Evolutionary conservation across 192 early-diverging fungal species (phyloP).

Genomic region (Phlyctochytrium planicorne): DNA sequence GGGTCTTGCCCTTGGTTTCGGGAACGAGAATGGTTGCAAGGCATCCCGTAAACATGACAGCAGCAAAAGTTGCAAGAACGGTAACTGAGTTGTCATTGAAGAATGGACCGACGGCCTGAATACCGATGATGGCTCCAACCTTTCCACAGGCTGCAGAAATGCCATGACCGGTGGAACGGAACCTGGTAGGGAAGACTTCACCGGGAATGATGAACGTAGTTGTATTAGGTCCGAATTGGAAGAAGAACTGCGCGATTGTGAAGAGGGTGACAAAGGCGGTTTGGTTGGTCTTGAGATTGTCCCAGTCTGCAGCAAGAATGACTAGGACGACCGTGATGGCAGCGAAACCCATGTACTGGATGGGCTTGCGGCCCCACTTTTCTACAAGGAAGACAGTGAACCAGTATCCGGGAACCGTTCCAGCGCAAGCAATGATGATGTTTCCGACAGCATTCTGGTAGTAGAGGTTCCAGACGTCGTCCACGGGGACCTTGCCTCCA

Average conservation of each 20-base stretch:
- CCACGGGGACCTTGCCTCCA: constrained; percentile 43
- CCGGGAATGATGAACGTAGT: constrained; percentile 83
- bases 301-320: constrained; percentile 36
- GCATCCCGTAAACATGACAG: constrained; percentile 58
- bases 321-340: constrained; percentile 75
- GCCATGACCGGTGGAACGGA: constrained; percentile 76
- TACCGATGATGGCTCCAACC: constrained; percentile 69
- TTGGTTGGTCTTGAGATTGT: constrained; percentile 13
- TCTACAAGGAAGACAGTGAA: constrained; percentile 89
- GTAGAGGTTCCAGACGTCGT: constrained; percentile 44
- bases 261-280: constrained; percentile 47
- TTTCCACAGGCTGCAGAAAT: constrained; percentile 77
- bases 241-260: constrained; percentile 60
- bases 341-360: constrained; percentile 88
- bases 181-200: constrained; percentile 70
- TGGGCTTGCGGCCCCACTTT: constrained; percentile 83
- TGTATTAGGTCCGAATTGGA: constrained; percentile 94
- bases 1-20: constrained; percentile 72
- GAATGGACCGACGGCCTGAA: constrained; percentile 43
- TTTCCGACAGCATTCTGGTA: constrained; percentile 71
- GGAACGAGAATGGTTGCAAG: constrained; percentile 50
- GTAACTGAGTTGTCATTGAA: constrained; percentile 20
- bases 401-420: constrained; percentile 91
- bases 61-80: constrained; percentile 32
- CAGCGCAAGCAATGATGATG: constrained; percentile 76